Base-by-base conservation (phyloP, 78 protist genomes). In the Dictyostelium intermedium region DNA sequence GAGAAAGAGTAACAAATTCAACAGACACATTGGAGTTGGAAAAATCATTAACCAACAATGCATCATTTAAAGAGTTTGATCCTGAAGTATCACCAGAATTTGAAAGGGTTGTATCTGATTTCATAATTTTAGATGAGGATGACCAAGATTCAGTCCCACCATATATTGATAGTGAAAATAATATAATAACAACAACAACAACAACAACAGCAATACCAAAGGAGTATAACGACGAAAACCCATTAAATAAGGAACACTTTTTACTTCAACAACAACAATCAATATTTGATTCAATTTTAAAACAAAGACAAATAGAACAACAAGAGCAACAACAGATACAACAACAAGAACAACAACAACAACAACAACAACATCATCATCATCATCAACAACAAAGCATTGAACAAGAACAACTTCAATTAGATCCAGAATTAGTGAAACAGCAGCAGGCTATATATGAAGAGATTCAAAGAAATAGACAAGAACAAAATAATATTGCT, bases 81-180 rank as follows among this genome's bases (percentile, higher is more conserved):
- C 81, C 92, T 3, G 43, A n/a, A 20, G 18, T 25, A 10, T 85
- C 92, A 56, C 92, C 78, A 76, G 92, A 85, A 1, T 85, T 56
- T 56, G 92, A 85, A 56, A 45, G 63, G 27, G 92, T 85, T 7
- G 92, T 85, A 53, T 76, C 83, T 32, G 92, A 85, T 78, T 85
- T 85, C 78, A 85, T 85, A 13, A 16, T 77, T 23, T 32, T 85
- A 3, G 92, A 85, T 76, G 83, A 70, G 13, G 83, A 50, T 30
- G 83, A 35, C 2, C 5, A 73, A 27, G 10, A 73, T 18, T 20
- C 27, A 14, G 8, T 25, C 2, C 80, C 80, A 73, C 80, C 23
- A 13, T 30, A 73, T 73, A 73, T 73, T 14, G 43, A 34, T 72
- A 34, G 9, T 73, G 80, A 5, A 73, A 6, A 73, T 30, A 34